Percentiles rank a stretch among this genome's conserved stretches.
These are phyloP conservation scores for Selaginella moellendorffii DNA, from an alignment of 75 land plant species.

Conservation along the genomic window DNA sequence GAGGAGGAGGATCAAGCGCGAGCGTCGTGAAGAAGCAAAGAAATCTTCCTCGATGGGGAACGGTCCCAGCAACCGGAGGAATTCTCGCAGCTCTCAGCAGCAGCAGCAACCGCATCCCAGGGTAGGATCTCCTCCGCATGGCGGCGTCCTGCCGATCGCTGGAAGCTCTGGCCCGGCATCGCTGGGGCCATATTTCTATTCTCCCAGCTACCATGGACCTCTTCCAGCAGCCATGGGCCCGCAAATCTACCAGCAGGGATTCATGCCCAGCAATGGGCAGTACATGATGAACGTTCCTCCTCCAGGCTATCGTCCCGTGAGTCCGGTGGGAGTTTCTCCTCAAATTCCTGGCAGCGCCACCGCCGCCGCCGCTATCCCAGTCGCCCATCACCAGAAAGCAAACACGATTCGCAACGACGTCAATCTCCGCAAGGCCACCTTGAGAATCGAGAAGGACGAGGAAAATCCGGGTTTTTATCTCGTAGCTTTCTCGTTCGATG, in stretches of 20 bases:
- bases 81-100: too few species aligned
- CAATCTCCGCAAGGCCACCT: constrained; percentile 50
- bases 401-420: constrained; percentile 44
- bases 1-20: too few species aligned
- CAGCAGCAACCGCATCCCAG: constrained; percentile 11
- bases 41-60: too few species aligned
- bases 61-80: constrained; percentile 28
- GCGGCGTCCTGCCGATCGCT: neutral
- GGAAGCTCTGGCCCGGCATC: too few species aligned
- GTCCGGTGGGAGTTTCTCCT: constrained; percentile 2
- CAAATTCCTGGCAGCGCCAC: constrained; percentile 13
- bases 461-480: constrained; percentile 36
- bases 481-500: constrained; percentile 52
- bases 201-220: constrained; percentile 16
- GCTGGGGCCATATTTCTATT: constrained; percentile 17
- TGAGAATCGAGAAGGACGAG: constrained; percentile 44
- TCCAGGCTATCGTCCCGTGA: neutral
- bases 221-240: constrained; percentile 7
- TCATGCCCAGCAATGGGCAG: constrained; percentile 26
- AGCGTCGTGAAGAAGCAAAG: too few species aligned
- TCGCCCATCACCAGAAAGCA: constrained; percentile 28
- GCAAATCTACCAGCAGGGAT: constrained; percentile 15
- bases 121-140: neutral
- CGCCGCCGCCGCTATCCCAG: constrained; percentile 12
- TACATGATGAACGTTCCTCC: constrained; percentile 24